Percentiles rank a stretch among this genome's conserved stretches.
phyloP scores from a whole-genome alignment of 2,329 filamentous ascomycete species.

The Pseudohalonectria lignicola region DNA sequence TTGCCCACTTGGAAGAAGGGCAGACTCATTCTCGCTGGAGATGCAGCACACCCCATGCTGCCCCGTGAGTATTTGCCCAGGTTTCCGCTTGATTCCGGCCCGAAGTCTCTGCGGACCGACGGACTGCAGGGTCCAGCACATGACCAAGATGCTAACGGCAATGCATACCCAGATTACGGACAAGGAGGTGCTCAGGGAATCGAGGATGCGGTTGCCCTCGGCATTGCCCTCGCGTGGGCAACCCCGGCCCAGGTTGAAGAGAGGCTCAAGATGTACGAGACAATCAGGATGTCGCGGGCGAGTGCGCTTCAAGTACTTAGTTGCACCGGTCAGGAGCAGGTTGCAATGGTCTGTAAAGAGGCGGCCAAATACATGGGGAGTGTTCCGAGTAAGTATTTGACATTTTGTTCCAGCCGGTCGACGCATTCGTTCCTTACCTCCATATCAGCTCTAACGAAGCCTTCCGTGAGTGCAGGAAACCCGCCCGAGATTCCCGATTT shows the following conservation, averaged over 20 bases:
- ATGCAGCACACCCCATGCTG: constrained; percentile 26
- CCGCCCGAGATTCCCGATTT: not conserved
- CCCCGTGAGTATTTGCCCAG: constrained; percentile 19
- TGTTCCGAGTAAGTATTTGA: constrained; percentile 5
- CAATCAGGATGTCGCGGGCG: constrained; percentile 16
- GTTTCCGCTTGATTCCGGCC: too few species aligned
- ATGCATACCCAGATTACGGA: constrained; percentile 12
- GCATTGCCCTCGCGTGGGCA: constrained; percentile 15
- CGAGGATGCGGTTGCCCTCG: constrained; percentile 19
- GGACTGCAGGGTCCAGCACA: too few species aligned
- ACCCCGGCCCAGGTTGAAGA: constrained; percentile 8
- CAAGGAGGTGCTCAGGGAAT: constrained; percentile 22
- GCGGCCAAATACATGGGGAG: constrained; percentile 3
- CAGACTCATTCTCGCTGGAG: constrained; percentile 20
- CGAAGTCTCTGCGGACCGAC: too few species aligned
- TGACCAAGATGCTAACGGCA: too few species aligned
- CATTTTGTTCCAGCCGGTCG: not conserved
- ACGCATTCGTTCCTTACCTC: not conserved
- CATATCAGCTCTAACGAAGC: too few species aligned
- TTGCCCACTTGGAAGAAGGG: constrained; percentile 20
- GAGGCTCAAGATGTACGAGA: constrained; percentile 17
- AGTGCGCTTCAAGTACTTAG: constrained; percentile 21
- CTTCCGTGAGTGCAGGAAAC: not conserved
- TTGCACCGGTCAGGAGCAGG: constrained; percentile 20
- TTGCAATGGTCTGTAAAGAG: constrained; percentile 4